Conservation (phyloP, 2,329 filamentous ascomycete species). For the Alternaria incomplexa region DNA sequence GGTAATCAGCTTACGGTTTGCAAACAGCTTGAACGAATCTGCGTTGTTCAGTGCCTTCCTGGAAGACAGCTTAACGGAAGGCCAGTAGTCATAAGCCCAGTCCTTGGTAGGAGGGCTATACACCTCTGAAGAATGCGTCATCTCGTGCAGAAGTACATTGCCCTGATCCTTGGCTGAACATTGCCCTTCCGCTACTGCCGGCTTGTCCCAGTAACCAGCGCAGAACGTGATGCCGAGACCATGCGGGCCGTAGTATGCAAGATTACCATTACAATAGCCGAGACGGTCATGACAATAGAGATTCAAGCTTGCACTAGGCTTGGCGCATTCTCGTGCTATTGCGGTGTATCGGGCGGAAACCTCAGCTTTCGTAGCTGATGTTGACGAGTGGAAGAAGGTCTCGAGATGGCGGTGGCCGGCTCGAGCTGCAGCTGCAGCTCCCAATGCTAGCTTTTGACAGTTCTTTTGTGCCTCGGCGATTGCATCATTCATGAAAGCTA, state of each 20-base stretch:
- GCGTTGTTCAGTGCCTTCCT: constrained; percentile 66
- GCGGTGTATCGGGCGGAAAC: neutral
- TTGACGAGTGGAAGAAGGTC: constrained; percentile 66
- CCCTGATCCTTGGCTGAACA: constrained; percentile 72
- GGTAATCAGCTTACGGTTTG: constrained; percentile 50
- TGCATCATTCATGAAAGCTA: constrained; percentile 53
- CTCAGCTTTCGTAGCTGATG: neutral
- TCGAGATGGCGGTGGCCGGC: constrained; percentile 57
- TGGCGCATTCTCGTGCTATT: neutral
- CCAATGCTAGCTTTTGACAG: constrained; percentile 60
- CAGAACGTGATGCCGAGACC: neutral
- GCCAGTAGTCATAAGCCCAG: constrained; percentile 62
- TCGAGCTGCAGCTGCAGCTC: constrained; percentile 56
- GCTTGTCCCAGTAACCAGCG: neutral
- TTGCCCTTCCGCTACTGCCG: neutral
- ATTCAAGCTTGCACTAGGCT: neutral
- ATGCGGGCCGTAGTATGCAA: neutral
- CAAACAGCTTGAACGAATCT: constrained; percentile 65
- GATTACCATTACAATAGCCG: neutral
- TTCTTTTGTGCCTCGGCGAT: constrained; percentile 61
- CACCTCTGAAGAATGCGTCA: constrained; percentile 65
- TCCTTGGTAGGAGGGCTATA: constrained; percentile 64
- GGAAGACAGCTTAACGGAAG: constrained; percentile 53
- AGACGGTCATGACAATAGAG: neutral
- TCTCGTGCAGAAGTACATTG: constrained; percentile 69